Percentiles rank a stretch among this genome's conserved stretches.
phyloP scores from a whole-genome alignment of 2,329 filamentous ascomycete genomes.

The Aspergillus sp. region DNA sequence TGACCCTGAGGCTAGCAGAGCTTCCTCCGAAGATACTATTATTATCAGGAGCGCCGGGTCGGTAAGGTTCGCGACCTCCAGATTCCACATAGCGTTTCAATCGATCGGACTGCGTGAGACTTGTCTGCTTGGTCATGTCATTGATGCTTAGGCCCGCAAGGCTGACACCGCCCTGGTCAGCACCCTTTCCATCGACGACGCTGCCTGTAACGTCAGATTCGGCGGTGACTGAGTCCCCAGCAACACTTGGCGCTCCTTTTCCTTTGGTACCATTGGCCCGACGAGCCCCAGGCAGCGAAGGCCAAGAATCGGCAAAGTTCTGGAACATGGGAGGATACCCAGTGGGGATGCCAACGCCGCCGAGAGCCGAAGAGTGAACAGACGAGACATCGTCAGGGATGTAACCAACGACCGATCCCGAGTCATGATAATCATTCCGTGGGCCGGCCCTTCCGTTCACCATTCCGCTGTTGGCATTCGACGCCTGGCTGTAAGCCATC shows the following conservation, averaged over 20 bases:
- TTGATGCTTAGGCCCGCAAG: constrained; percentile 72
- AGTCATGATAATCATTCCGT: constrained; percentile 55
- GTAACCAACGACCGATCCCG: constrained; percentile 84
- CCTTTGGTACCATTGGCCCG: constrained; percentile 57
- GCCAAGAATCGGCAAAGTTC: constrained; percentile 85
- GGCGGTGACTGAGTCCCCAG: constrained; percentile 84
- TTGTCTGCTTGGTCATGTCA: constrained; percentile 60
- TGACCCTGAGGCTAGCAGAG: constrained; percentile 41
- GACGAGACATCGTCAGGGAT: constrained; percentile 96
- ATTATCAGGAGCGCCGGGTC: constrained; percentile 42
- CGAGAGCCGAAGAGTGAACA: constrained; percentile 83
- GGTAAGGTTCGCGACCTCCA: constrained; percentile 55
- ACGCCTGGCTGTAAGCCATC: constrained; percentile 62
- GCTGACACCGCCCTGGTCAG: constrained; percentile 74
- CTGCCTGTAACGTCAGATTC: constrained; percentile 78
- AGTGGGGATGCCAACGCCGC: constrained; percentile 68
- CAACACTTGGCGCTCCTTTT: constrained; percentile 64
- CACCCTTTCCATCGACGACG: constrained; percentile 63
- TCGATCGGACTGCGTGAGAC: constrained; percentile 74
- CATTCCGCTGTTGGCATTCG: constrained; percentile 47
- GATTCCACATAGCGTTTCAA: constrained; percentile 91
- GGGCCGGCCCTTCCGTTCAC: constrained; percentile 43
- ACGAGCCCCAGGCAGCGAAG: constrained; percentile 62
- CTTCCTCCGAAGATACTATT: constrained; percentile 60
- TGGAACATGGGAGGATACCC: constrained; percentile 95